These are phyloP conservation scores for Fusarium sp. DNA, from an alignment of 2,329 filamentous ascomycete genomes.

Conservation along the genomic window DNA sequence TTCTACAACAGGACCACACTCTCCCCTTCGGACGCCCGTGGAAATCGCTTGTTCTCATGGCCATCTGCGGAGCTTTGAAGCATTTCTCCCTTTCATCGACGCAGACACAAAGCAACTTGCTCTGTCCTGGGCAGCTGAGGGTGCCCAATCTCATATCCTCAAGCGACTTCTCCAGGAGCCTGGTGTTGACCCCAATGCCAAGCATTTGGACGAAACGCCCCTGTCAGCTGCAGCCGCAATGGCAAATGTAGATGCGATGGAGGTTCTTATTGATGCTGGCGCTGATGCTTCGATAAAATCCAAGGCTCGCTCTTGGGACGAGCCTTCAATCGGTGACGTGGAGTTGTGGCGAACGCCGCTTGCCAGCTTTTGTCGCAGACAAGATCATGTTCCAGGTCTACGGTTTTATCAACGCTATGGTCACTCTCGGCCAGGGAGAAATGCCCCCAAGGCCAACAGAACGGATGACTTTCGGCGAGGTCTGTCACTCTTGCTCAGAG, in stretches of 20 bases:
- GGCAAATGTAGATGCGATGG: conserved; percentile 28
- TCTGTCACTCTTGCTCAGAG: conserved; percentile 35
- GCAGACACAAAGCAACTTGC: conserved; percentile 39
- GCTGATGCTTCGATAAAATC: conserved; percentile 44
- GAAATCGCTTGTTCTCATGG: conserved; percentile 45
- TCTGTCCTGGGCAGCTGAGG: conserved; percentile 43
- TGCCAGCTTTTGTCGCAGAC: not conserved
- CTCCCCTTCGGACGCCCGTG: not conserved
- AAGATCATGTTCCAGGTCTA: not conserved
- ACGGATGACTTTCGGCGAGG: conserved; percentile 3
- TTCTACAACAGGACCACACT: not conserved
- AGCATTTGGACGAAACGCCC: conserved; percentile 31
- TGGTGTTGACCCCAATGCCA: conserved; percentile 47
- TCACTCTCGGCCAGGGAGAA: not conserved
- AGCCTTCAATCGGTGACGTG: not conserved
- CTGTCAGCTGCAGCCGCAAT: conserved; percentile 30
- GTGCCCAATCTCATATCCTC: conserved; percentile 35
- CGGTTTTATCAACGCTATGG: not conserved
- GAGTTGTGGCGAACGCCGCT: conserved; percentile 6
- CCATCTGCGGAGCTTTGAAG: conserved; percentile 42
- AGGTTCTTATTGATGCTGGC: conserved; percentile 45
- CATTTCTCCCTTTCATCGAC: conserved; percentile 44
- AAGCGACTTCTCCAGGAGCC: conserved; percentile 46
- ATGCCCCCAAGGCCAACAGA: not conserved
- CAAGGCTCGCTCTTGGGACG: not conserved